phyloP scores from a whole-genome alignment of 106 monocot species.

The Phalaenopsis equestris region DNA sequence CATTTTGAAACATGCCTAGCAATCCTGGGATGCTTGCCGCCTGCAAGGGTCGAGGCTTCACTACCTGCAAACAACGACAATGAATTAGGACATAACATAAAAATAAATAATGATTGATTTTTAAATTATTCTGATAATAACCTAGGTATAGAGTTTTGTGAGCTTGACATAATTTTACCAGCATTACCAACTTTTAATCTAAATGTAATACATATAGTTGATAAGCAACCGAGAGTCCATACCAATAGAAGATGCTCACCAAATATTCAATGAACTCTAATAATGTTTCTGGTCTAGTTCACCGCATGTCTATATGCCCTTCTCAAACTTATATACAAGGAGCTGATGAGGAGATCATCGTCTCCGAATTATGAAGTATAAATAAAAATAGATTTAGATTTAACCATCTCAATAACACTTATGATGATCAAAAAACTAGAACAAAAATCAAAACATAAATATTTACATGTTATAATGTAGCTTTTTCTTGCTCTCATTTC shows the following conservation, averaged over 20 bases:
- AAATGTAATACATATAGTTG: neutral
- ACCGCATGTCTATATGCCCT: neutral
- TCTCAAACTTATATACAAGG: neutral
- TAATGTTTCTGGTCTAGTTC: neutral
- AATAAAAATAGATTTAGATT: neutral
- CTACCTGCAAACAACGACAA: slow-evolving; percentile 32
- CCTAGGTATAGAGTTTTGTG: neutral
- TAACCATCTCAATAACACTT: neutral
- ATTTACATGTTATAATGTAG: neutral
- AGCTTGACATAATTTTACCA: neutral
- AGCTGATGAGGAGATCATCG: neutral
- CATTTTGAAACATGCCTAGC: slow-evolving; percentile 97
- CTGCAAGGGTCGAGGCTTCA: slow-evolving; percentile 84
- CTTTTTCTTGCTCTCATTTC: neutral
- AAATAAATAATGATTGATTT: neutral
- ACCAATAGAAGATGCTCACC: neutral
- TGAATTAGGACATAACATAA: neutral
- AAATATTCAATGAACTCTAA: neutral
- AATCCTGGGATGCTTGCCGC: slow-evolving; percentile 94
- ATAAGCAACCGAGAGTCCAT: neutral
- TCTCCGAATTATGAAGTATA: neutral
- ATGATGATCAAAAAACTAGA: neutral
- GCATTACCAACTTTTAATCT: neutral
- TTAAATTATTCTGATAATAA: neutral
- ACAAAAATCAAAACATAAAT: neutral